These are phyloP conservation scores for Calocybe indica DNA, from an alignment of 768 basidiomycete genomes.

Conservation along the genomic window DNA sequence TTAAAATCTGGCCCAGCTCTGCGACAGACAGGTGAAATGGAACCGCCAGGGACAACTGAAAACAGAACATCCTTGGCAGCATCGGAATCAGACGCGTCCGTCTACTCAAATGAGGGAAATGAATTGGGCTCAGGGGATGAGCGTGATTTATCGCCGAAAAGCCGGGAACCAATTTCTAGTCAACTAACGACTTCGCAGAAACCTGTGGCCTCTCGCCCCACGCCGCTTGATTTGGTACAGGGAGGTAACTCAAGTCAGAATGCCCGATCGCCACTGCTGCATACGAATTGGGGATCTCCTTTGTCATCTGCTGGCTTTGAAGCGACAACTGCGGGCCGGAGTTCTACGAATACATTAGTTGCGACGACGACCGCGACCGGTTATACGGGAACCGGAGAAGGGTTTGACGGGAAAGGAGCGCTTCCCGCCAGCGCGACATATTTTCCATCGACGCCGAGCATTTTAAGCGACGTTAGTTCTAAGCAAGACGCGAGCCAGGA, in stretches of 20 bases:
- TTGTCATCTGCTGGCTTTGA: slow-evolving; percentile 19
- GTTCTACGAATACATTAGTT: slow-evolving; percentile 4
- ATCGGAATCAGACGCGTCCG: slow-evolving; percentile 25
- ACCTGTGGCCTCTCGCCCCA: slow-evolving; percentile 14
- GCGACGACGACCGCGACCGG: slow-evolving; percentile 2
- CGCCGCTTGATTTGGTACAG: slow-evolving; percentile 20
- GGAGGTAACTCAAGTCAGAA: slow-evolving; percentile 2
- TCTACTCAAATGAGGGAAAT: slow-evolving; percentile 28
- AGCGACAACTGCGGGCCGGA: slow-evolving; percentile 9
- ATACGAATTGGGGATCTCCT: slow-evolving; percentile 34
- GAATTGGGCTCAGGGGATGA: slow-evolving; percentile 8
- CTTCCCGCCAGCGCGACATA: slow-evolving; percentile 4
- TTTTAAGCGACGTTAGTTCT: no score
- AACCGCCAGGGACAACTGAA: slow-evolving; percentile 5
- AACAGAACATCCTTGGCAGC: slow-evolving; percentile 11
- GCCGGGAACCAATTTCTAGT: no score
- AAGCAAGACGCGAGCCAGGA: no score
- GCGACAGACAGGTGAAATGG: no score
- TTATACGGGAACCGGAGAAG: slow-evolving; percentile 6
- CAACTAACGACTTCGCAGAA: no score
- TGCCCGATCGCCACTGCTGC: slow-evolving; percentile 28
- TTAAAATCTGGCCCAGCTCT: no score
- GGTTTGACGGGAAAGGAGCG: slow-evolving; percentile 1
- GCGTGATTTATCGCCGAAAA: neutral
- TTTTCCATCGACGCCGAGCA: neutral